Evolutionary conservation across 169 alveolate species (phyloP).

Genomic region (Plasmodium knowlesi): DNA sequence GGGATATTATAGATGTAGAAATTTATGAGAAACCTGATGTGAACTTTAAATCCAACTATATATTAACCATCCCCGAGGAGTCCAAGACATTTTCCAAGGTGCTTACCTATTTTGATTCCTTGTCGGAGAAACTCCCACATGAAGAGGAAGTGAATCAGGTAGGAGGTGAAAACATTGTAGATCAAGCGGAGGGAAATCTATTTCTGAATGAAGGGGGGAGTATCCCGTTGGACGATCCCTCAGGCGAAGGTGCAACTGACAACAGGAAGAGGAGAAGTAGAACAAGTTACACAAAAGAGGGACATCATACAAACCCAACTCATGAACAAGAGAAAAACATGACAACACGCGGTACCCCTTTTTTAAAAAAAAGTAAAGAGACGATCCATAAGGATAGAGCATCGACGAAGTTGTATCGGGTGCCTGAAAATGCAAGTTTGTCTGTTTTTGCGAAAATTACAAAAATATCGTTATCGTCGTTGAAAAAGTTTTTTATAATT

Average conservation of each 20-base stretch:
- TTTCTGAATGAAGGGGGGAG: neutral
- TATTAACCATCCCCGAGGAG: constrained; percentile 31
- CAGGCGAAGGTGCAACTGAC: neutral
- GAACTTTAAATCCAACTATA: constrained; percentile 27
- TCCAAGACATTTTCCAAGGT: constrained; percentile 22
- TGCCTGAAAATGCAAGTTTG: neutral
- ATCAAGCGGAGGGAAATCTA: neutral
- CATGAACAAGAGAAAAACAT: neutral
- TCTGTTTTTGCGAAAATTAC: constrained; percentile 11
- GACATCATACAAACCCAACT: neutral
- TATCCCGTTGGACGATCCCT: neutral
- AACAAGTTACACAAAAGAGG: neutral
- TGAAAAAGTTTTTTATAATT: constrained; percentile 42
- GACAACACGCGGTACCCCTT: neutral
- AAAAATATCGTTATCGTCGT: constrained; percentile 30
- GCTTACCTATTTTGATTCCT: neutral
- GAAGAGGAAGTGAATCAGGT: neutral
- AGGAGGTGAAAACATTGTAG: neutral
- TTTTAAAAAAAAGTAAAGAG: constrained; percentile 8
- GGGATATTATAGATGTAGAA: constrained; percentile 71
- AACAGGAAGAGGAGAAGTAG: neutral
- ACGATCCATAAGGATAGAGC: neutral
- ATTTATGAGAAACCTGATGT: neutral
- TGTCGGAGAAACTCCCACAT: neutral
- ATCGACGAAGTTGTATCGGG: neutral